A percentile compares a stretch with the other conserved stretches of the same genome.
phyloP scores from a whole-genome alignment of 73 alveolate genomes.

The Paramecium octaurelia region DNA sequence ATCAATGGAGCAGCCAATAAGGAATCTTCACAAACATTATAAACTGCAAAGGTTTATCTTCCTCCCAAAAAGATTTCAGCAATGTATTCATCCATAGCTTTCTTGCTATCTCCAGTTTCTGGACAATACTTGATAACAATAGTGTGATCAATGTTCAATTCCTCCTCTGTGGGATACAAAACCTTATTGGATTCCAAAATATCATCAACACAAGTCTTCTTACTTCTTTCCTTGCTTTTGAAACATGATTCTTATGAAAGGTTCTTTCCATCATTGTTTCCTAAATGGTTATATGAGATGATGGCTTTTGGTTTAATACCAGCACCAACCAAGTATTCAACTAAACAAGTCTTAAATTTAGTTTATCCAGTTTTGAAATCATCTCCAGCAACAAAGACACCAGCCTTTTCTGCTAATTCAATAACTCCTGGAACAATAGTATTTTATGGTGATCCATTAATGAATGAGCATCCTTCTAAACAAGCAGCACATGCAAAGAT shows the following conservation, averaged over 20 bases:
- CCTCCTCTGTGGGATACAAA: slow-evolving; percentile 82
- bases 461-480: slow-evolving; percentile 83
- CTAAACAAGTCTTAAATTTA: slow-evolving; percentile 87
- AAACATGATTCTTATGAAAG: slow-evolving; percentile 86
- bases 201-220: slow-evolving; percentile 93
- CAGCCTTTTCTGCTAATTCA: slow-evolving; percentile 83
- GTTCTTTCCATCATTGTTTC: slow-evolving; percentile 96
- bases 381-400: slow-evolving; percentile 85
- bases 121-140: slow-evolving; percentile 95
- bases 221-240: slow-evolving; percentile 90
- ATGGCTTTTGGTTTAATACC: slow-evolving; percentile 70
- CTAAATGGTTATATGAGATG: slow-evolving; percentile 95
- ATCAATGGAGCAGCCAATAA: slow-evolving; percentile 95
- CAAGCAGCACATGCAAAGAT: slow-evolving; percentile 79
- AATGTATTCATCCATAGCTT: slow-evolving; percentile 96
- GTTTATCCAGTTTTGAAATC: slow-evolving; percentile 94
- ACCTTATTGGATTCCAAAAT: slow-evolving; percentile 83
- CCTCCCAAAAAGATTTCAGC: slow-evolving; percentile 94
- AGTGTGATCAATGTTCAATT: slow-evolving; percentile 89
- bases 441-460: slow-evolving; percentile 91
- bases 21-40: slow-evolving; percentile 96
- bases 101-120: slow-evolving; percentile 94
- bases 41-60: slow-evolving; percentile 82
- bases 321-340: slow-evolving; percentile 84
- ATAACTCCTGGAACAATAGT: slow-evolving; percentile 91